Evolutionary conservation across 208 protist genomes (phyloP).

Genomic region (Strigomonas galati): DNA sequence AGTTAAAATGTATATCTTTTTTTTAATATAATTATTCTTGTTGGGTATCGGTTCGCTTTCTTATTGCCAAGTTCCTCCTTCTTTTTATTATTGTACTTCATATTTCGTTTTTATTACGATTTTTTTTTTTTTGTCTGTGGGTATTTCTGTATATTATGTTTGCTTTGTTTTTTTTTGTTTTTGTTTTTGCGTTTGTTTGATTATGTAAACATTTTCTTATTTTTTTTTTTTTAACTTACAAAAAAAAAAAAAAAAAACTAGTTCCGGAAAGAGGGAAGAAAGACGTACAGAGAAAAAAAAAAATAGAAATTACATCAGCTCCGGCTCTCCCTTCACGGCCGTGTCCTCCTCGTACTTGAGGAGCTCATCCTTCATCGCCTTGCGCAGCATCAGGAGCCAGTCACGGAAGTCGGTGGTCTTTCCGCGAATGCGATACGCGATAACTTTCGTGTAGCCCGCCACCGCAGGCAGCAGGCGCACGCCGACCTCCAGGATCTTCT

Average conservation of each 20-base stretch:
- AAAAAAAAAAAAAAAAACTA: constrained; percentile 9
- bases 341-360: constrained; percentile 84
- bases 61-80: neutral
- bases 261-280: neutral
- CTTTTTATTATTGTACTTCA: neutral
- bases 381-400: constrained; percentile 78
- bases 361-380: constrained; percentile 73
- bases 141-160: neutral
- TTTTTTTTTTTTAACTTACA: neutral
- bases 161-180: constrained; percentile 3
- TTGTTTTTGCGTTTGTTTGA: neutral
- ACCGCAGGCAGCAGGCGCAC: constrained; percentile 61
- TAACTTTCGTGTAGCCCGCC: constrained; percentile 76
- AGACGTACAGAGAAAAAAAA: neutral
- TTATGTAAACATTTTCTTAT: neutral
- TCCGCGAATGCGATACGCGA: constrained; percentile 79
- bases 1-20: neutral
- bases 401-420: constrained; percentile 78
- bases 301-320: constrained; percentile 77
- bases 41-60: neutral
- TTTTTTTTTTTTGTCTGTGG: constrained; percentile 11
- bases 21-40: neutral
- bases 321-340: constrained; percentile 70
- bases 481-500: constrained; percentile 68
- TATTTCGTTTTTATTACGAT: neutral